Evolutionary conservation across 768 basidiomycete species (phyloP).

Genomic region (Cystobasidiopsis lactophilus): DNA sequence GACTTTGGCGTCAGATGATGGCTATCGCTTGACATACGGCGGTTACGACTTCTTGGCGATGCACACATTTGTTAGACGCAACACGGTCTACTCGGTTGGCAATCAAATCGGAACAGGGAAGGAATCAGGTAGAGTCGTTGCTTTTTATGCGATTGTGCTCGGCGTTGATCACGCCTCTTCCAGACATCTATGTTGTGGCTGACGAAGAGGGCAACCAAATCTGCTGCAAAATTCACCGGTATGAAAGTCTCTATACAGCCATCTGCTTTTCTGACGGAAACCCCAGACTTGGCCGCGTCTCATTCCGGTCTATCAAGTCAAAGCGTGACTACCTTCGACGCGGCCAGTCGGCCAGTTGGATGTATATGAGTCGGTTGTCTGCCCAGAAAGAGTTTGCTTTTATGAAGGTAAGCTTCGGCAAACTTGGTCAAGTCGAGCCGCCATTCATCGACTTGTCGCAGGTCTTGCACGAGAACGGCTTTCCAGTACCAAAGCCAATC

Average conservation of each 20-base stretch:
- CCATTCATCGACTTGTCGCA: conserved; percentile 22
- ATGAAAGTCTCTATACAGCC: conserved; percentile 11
- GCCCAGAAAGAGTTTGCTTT: conserved; percentile 97
- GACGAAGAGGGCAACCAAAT: conserved; percentile 62
- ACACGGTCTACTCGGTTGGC: conserved; percentile 71
- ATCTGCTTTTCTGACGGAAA: background rate
- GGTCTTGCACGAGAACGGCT: conserved; percentile 75
- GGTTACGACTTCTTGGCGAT: conserved; percentile 96
- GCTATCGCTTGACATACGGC: conserved; percentile 88
- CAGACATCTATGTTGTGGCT: conserved; percentile 78
- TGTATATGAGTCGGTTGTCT: conserved; percentile 93
- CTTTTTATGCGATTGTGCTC: background rate
- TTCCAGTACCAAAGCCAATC: conserved; percentile 79
- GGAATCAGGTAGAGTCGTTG: conserved; percentile 49
- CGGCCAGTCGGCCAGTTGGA: conserved; percentile 90
- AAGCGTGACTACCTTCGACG: conserved; percentile 93
- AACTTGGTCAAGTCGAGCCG: background rate
- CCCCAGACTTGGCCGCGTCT: conserved; percentile 73
- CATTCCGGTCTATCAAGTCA: conserved; percentile 86
- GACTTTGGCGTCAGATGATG: conserved; percentile 93
- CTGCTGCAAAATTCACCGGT: conserved; percentile 88
- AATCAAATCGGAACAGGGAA: conserved; percentile 98
- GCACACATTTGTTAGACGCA: conserved; percentile 72
- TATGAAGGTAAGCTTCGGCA: conserved; percentile 98
- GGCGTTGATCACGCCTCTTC: background rate